Evolutionary conservation across 306 rosid species (phyloP), one percentile per base, ranked within the genome.

Genomic region (Sphenostylis stenocarpa): DNA sequence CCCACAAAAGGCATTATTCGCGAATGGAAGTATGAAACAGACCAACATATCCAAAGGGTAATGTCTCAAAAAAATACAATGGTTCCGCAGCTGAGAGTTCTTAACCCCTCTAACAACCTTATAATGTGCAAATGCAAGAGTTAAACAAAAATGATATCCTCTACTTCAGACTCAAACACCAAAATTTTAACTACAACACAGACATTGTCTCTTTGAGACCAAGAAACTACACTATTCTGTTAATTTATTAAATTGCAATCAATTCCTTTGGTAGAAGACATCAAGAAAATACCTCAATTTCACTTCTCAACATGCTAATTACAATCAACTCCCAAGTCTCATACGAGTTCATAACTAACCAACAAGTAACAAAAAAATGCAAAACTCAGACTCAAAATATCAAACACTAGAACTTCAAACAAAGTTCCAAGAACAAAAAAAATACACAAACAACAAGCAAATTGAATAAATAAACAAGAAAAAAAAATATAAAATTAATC

Each of bases 211-310:
- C 19, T 19, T 77, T 67, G 34, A 56, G 49, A 23, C 16, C 63
- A 73, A 43, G 48, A 64, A 70, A 53, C 38, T n/a, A 61, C 31
- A 68, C 29, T 26, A 49, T 57, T 44, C 56, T 16, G 19, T 28
- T 31, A 12, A 57, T 31, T 63, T 71, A 17, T 49, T 38, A 63
- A 36, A 62, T 19, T 51, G 53, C 56, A 29, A 73, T 26, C 36
- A 19, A 64, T 38, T 64, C 26, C 14, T 82, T 70, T 33, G 51
- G 52, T 72, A 72, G 67, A 72, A 45, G 17, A 66, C 34, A 39
- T 16, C 15, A 71, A 45, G 8, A 60, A 24, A 57, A 28, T 8
- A 47, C 26, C 19, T 62, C 80, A 75, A 23, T 64, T 13, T 29
- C 61, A 47, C 33, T 77, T 19, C 76, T 16, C 45, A n/a, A 48